Evolutionary conservation across 345 rosid species (phyloP).

Genomic region (Linum trigynum): DNA sequence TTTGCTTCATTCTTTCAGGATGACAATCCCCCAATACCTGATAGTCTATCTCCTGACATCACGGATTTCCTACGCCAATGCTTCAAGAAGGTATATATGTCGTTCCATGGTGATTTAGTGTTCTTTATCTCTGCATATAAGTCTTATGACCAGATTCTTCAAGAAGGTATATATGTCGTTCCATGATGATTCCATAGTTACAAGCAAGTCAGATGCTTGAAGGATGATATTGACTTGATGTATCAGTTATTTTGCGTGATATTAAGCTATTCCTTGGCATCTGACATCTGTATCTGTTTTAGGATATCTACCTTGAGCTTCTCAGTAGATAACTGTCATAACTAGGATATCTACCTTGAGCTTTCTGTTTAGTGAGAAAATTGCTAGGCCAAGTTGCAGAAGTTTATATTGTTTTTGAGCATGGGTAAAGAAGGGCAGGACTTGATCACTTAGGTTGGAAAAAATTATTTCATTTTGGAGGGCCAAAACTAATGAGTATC

Average conservation of each 20-base stretch:
- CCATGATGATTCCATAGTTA: too few species aligned
- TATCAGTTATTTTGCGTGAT: not conserved
- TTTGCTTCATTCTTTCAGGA: constrained; percentile 40
- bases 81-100: constrained; percentile 74
- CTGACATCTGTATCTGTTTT: not conserved
- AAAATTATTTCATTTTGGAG: not conserved
- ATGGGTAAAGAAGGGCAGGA: not conserved
- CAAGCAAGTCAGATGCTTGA: not conserved
- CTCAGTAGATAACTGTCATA: not conserved
- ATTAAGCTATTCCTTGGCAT: not conserved
- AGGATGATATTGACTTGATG: not conserved
- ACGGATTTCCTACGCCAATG: constrained; percentile 93
- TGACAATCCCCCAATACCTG: constrained; percentile 93
- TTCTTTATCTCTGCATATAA: not conserved
- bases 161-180: not conserved
- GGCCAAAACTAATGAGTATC: not conserved
- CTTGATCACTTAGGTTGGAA: not conserved
- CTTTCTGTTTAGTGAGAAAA: not conserved
- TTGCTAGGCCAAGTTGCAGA: not conserved
- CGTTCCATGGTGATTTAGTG: not conserved
- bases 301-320: not conserved
- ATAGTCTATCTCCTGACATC: constrained; percentile 87
- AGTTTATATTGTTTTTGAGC: too few species aligned
- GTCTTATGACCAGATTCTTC: not conserved
- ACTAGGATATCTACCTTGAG: too few species aligned